A percentile compares a stretch with the other conserved stretches of the same genome.
These are phyloP conservation scores for Dothideomycetes sp. DNA, from an alignment of 2,329 filamentous ascomycete species.

Conservation along the genomic window DNA sequence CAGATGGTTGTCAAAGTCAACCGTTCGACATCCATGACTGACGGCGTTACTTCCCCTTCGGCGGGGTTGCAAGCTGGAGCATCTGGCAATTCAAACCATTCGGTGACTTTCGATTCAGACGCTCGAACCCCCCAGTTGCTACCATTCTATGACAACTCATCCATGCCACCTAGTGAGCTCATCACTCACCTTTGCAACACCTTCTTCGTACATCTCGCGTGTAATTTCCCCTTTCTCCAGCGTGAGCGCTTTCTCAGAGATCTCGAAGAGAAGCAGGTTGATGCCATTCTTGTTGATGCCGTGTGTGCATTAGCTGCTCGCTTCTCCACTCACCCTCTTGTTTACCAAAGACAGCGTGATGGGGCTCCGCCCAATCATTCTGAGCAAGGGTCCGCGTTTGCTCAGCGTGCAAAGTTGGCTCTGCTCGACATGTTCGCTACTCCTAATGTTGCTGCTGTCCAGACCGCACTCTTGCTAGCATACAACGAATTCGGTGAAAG, in stretches of 20 bases:
- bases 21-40: constrained; percentile 35
- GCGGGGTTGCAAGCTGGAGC: constrained; percentile 5
- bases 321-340: constrained; percentile 56
- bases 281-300: constrained; percentile 77
- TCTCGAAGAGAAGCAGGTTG: constrained; percentile 69
- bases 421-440: constrained; percentile 76
- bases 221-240: constrained; percentile 76
- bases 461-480: constrained; percentile 72
- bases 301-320: constrained; percentile 74
- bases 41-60: constrained; percentile 23
- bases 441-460: constrained; percentile 72
- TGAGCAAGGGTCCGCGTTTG: constrained; percentile 68
- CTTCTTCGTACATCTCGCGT: constrained; percentile 75
- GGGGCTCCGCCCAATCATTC: constrained; percentile 39
- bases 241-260: constrained; percentile 63
- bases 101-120: constrained; percentile 20
- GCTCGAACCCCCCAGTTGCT: constrained; percentile 34
- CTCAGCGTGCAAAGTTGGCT: constrained; percentile 71
- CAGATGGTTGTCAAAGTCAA: constrained; percentile 79
- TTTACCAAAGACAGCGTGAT: constrained; percentile 43
- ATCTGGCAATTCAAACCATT: constrained; percentile 17
- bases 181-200: constrained; percentile 69
- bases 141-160: constrained; percentile 70
- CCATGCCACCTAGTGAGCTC: constrained; percentile 60
- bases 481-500: constrained; percentile 85